Conservation (phyloP, 345 rosid species). For the Dipteronia sinensis region DNA sequence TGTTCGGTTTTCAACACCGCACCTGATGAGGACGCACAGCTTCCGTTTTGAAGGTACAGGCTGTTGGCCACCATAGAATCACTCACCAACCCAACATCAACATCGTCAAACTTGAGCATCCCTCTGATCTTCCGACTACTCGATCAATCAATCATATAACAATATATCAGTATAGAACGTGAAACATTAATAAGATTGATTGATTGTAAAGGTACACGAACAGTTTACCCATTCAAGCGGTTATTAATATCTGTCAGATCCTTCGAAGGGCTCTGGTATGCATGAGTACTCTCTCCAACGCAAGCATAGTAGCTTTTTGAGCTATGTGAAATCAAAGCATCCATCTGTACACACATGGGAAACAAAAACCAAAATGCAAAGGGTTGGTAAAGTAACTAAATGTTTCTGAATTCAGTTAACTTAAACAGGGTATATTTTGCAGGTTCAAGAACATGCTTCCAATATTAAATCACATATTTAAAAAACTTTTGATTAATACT, state of each 20-base stretch:
- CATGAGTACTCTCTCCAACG: conserved; percentile 98
- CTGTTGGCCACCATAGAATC: conserved; percentile 94
- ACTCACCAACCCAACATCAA: conserved; percentile 87
- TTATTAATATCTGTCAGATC: conserved; percentile 87
- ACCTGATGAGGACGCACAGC: conserved; percentile 38
- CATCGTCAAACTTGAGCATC: conserved; percentile 69
- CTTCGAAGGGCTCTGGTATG: conserved; percentile 97
- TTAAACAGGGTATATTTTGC: background rate
- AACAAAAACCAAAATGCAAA: too few species aligned
- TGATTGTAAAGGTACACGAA: background rate
- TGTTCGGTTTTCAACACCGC: conserved; percentile 42
- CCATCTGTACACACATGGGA: conserved; percentile 53
- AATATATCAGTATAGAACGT: background rate
- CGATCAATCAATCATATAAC: conserved; percentile 24
- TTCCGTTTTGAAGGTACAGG: conserved; percentile 74
- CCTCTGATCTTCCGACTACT: conserved; percentile 64
- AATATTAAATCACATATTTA: background rate
- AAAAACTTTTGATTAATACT: conserved; percentile 6
- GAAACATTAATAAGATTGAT: background rate
- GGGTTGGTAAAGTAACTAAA: too few species aligned
- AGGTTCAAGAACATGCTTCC: background rate
- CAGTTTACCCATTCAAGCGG: conserved; percentile 73
- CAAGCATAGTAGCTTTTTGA: conserved; percentile 93
- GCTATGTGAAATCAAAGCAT: conserved; percentile 85
- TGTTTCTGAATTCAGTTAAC: background rate